Evolutionary conservation across 192 early-diverging fungal species (phyloP).

Genomic region (Gonapodya prolifera): DNA sequence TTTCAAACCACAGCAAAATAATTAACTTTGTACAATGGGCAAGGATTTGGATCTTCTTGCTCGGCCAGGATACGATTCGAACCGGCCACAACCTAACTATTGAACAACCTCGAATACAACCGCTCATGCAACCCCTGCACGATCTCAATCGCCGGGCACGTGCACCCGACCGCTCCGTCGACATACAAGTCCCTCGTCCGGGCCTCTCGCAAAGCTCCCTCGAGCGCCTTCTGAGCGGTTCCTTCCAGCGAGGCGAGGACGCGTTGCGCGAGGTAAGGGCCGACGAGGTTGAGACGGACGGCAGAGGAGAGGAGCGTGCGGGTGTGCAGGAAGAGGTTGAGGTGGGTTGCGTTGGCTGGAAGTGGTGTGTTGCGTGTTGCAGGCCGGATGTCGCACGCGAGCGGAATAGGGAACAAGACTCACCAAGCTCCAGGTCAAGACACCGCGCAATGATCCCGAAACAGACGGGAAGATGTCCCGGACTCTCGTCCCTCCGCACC

Average conservation of each 20-base stretch:
- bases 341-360: slow-evolving; percentile 56
- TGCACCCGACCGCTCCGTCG: background rate
- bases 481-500: background rate
- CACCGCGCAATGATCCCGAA: slow-evolving; percentile 58
- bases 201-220: background rate
- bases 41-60: no score
- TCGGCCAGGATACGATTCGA: no score
- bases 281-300: slow-evolving; percentile 76
- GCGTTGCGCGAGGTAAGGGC: slow-evolving; percentile 48
- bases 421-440: slow-evolving; percentile 43
- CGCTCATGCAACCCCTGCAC: background rate
- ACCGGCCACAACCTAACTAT: no score
- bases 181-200: background rate
- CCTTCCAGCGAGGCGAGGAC: background rate
- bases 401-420: no score
- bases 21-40: no score
- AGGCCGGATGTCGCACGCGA: no score
- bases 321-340: slow-evolving; percentile 75
- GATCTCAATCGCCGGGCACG: background rate
- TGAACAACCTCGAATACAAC: background rate
- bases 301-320: slow-evolving; percentile 76
- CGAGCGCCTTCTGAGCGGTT: background rate
- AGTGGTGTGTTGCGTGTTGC: no score
- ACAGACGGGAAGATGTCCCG: slow-evolving; percentile 69
- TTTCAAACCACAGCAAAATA: no score